phyloP scores from a whole-genome alignment of 108 stramenopile genomes.

The Cyclotella distinguenda region DNA sequence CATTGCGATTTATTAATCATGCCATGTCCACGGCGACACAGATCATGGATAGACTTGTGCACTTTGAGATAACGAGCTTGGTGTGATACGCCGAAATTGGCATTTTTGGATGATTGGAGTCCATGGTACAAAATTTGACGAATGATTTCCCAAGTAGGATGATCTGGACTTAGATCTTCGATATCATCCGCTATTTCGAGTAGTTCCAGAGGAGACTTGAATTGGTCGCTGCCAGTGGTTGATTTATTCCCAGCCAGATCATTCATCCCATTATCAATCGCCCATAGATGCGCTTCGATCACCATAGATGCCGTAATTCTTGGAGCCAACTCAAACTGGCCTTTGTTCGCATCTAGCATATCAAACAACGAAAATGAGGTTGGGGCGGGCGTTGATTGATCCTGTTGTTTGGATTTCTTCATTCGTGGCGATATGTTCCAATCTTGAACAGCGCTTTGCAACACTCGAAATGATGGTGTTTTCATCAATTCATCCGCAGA shows the following conservation, averaged over 20 bases:
- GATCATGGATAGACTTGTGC: slow-evolving; percentile 23
- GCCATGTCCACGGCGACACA: slow-evolving; percentile 24
- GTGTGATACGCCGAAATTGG: not conserved
- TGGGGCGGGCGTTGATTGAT: slow-evolving; percentile 5
- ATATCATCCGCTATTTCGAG: slow-evolving; percentile 44
- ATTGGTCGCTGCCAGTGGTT: not conserved
- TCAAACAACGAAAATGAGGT: slow-evolving; percentile 46
- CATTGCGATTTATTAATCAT: slow-evolving; percentile 7
- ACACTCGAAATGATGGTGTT: slow-evolving; percentile 13
- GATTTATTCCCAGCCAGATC: not conserved
- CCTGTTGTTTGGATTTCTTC: slow-evolving; percentile 1
- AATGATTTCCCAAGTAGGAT: slow-evolving; percentile 26
- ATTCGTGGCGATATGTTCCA: not conserved
- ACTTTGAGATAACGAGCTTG: slow-evolving; percentile 29
- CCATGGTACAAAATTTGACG: slow-evolving; percentile 30
- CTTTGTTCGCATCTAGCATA: slow-evolving; percentile 42
- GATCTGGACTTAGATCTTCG: slow-evolving; percentile 45
- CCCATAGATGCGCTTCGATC: slow-evolving; percentile 23
- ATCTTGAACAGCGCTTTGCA: slow-evolving; percentile 11
- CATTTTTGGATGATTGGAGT: not conserved
- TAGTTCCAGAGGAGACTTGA: slow-evolving; percentile 22
- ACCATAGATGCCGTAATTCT: slow-evolving; percentile 36
- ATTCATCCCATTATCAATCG: not conserved
- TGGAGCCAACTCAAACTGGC: slow-evolving; percentile 13
- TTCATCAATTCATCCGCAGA: not conserved